Conservation (phyloP, 352 stramenopile species). For the Peronospora destructor region DNA sequence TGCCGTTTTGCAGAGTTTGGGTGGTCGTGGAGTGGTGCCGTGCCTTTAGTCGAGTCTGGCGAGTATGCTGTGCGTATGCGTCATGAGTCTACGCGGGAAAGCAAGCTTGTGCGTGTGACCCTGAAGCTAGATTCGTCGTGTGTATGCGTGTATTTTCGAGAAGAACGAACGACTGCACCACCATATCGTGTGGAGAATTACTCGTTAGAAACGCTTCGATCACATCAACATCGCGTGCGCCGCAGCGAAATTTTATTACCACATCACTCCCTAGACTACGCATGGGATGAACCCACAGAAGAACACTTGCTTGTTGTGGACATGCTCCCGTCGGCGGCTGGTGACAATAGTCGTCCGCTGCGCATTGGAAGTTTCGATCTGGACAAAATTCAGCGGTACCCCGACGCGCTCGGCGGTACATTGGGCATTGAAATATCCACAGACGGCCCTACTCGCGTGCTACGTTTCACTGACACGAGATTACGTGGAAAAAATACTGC, state of each 20-base stretch:
- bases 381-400: conserved; percentile 77
- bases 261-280: conserved; percentile 83
- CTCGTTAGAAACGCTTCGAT: conserved; percentile 81
- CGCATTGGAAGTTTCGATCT: conserved; percentile 77
- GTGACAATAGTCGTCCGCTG: conserved; percentile 79
- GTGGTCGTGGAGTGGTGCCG: conserved; percentile 80
- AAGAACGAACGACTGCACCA: conserved; percentile 68
- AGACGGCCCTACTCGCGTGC: conserved; percentile 80
- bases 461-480: conserved; percentile 79
- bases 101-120: conserved; percentile 67
- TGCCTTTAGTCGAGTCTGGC: conserved; percentile 65
- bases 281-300: conserved; percentile 83
- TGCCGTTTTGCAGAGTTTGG: conserved; percentile 68
- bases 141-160: conserved; percentile 74
- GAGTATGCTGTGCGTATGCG: conserved; percentile 81
- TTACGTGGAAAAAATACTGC: conserved; percentile 42
- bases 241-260: conserved; percentile 81
- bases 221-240: conserved; percentile 75
- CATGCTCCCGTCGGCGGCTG: conserved; percentile 81
- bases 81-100: conserved; percentile 74
- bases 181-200: conserved; percentile 87
- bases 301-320: conserved; percentile 76
- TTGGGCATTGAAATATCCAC: conserved; percentile 79
- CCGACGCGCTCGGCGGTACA: conserved; percentile 62
- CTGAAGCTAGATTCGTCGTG: conserved; percentile 73